Evolutionary conservation across 768 basidiomycete species (phyloP).

Genomic region (Xerocomellus amylosporus): DNA sequence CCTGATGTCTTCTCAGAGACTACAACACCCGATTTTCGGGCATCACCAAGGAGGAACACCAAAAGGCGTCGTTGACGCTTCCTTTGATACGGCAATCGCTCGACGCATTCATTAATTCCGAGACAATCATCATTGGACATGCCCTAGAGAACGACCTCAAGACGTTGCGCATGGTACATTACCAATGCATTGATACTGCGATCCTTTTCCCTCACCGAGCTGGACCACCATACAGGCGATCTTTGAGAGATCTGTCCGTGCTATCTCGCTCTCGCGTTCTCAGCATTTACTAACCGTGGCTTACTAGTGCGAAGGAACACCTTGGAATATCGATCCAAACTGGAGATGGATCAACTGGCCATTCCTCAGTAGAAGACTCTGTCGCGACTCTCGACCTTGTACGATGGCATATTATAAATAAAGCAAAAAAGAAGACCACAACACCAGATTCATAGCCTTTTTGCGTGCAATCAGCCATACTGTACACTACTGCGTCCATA

Average conservation of each 20-base stretch:
- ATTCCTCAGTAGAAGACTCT: constrained; percentile 91
- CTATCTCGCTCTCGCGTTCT: background rate
- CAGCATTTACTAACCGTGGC: constrained; percentile 7
- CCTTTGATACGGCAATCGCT: constrained; percentile 63
- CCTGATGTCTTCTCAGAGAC: constrained; percentile 52
- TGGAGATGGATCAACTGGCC: constrained; percentile 70
- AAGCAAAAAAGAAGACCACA: constrained; percentile 35
- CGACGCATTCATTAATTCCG: constrained; percentile 64
- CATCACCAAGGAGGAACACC: constrained; percentile 56
- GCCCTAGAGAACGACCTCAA: constrained; percentile 93
- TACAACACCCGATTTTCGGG: constrained; percentile 92
- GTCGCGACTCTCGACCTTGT: constrained; percentile 85
- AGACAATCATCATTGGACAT: constrained; percentile 88
- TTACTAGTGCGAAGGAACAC: constrained; percentile 71
- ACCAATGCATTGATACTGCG: constrained; percentile 82
- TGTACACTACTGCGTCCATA: constrained; percentile 1
- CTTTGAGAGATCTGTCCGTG: constrained; percentile 78
- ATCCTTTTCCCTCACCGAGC: constrained; percentile 82
- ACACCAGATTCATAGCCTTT: constrained; percentile 13
- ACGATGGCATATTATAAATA: constrained; percentile 74
- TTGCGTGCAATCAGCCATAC: background rate
- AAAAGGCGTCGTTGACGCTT: constrained; percentile 66
- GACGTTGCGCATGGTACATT: constrained; percentile 85
- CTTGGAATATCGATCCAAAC: constrained; percentile 80
- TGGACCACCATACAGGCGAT: constrained; percentile 73